Conservation (phyloP, 495 filamentous ascomycete species). For the Physcia stellaris region DNA sequence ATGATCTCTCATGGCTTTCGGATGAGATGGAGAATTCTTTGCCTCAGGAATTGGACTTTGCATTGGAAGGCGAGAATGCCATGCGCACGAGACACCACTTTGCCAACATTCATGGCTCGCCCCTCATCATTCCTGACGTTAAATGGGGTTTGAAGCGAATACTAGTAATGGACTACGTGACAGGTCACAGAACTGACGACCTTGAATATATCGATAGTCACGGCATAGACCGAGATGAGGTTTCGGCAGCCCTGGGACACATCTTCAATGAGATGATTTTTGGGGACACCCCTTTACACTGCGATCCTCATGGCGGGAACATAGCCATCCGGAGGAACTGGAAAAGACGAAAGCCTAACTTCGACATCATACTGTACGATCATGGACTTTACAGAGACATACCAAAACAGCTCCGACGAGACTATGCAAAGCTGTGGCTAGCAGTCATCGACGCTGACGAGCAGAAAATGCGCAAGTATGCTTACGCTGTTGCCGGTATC, state of each 20-base stretch:
- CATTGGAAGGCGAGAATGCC: conserved; percentile 78
- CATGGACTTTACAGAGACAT: conserved; percentile 96
- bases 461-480: conserved; percentile 71
- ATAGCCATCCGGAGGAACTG: conserved; percentile 75
- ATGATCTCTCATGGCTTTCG: conserved; percentile 91
- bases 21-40: conserved; percentile 84
- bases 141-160: conserved; percentile 83
- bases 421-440: conserved; percentile 96
- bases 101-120: conserved; percentile 46
- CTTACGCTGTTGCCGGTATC: conserved; percentile 76
- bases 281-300: conserved; percentile 83
- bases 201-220: conserved; percentile 73
- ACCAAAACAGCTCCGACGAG: conserved; percentile 57
- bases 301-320: conserved; percentile 96
- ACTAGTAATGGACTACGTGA: conserved; percentile 87
- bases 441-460: conserved; percentile 85
- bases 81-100: conserved; percentile 68
- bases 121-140: conserved; percentile 80
- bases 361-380: conserved; percentile 87
- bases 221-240: conserved; percentile 86
- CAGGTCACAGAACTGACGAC: conserved; percentile 81
- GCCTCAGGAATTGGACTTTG: conserved; percentile 84
- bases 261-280: conserved; percentile 99
- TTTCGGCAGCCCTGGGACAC: conserved; percentile 76
- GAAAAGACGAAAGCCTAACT: conserved; percentile 47